A percentile compares a stretch with the other conserved stretches of the same genome.
Conservation (phyloP, 2,329 filamentous ascomycete genomes). For the Tympanopsis confertula region DNA sequence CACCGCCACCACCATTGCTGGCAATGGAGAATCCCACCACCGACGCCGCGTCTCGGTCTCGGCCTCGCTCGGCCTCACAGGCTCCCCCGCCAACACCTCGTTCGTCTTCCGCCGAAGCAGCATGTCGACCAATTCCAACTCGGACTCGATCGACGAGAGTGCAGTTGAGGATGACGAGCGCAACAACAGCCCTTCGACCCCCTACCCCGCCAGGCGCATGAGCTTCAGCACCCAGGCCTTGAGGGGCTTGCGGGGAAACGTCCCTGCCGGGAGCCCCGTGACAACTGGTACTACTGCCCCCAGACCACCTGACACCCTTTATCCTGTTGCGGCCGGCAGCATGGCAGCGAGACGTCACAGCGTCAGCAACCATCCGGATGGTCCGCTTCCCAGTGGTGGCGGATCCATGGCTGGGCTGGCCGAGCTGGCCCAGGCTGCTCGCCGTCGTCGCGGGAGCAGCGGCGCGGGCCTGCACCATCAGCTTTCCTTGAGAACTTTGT, state of each 20-base stretch:
- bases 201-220: conserved; percentile 72
- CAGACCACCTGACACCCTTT: conserved; percentile 5
- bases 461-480: conserved; percentile 46
- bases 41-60: conserved; percentile 65
- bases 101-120: conserved; percentile 48
- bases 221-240: conserved; percentile 80
- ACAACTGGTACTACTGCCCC: conserved; percentile 15
- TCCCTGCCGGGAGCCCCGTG: conserved; percentile 34
- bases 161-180: conserved; percentile 60
- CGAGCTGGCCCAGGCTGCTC: conserved; percentile 8
- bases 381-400: background rate
- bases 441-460: conserved; percentile 9
- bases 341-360: background rate
- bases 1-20: conserved; percentile 27
- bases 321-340: background rate
- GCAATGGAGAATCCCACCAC: conserved; percentile 43
- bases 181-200: conserved; percentile 48
- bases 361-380: conserved; percentile 18
- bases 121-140: conserved; percentile 50
- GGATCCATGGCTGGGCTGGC: conserved; percentile 4
- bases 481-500: conserved; percentile 48
- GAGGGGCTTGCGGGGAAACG: conserved; percentile 51
- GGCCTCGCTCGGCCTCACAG: conserved; percentile 59
- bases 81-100: conserved; percentile 52
- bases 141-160: conserved; percentile 58